Conservation (phyloP, 2,329 filamentous ascomycete genomes). For the Aspergillus awamori region DNA sequence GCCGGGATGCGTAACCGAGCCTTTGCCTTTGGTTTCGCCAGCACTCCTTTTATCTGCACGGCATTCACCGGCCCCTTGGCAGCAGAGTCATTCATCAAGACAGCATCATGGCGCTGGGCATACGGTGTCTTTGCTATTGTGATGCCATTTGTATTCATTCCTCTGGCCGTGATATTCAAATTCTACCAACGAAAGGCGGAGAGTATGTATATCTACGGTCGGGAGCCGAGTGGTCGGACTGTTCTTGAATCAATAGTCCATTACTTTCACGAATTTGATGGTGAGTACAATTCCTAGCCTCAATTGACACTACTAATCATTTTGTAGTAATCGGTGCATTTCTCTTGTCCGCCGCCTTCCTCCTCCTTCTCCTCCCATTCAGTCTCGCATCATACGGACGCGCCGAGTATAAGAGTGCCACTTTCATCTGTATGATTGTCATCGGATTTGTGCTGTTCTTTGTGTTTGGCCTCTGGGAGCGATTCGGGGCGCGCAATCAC, state of each 20-base stretch:
- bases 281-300: slow-evolving; percentile 47
- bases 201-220: slow-evolving; percentile 55
- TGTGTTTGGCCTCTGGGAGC: slow-evolving; percentile 60
- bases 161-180: slow-evolving; percentile 59
- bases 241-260: slow-evolving; percentile 52
- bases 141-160: slow-evolving; percentile 58
- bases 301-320: slow-evolving; percentile 36
- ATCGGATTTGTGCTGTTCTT: slow-evolving; percentile 56
- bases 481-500: slow-evolving; percentile 52
- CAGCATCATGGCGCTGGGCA: slow-evolving; percentile 63
- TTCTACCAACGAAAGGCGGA: slow-evolving; percentile 61
- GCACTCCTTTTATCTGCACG: slow-evolving; percentile 64
- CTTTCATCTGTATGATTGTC: slow-evolving; percentile 56
- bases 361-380: slow-evolving; percentile 69
- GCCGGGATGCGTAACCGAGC: slow-evolving; percentile 62
- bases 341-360: slow-evolving; percentile 63
- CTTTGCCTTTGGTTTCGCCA: slow-evolving; percentile 61
- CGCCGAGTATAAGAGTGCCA: slow-evolving; percentile 47
- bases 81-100: slow-evolving; percentile 52
- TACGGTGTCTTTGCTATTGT: slow-evolving; percentile 66
- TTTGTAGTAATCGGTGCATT: slow-evolving; percentile 57
- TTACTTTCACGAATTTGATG: slow-evolving; percentile 66
- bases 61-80: slow-evolving; percentile 59
- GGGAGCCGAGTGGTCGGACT: slow-evolving; percentile 50
- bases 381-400: slow-evolving; percentile 51